Base-by-base conservation (phyloP, 2,329 filamentous ascomycete species). In the Arthrinium phaeospermum region DNA sequence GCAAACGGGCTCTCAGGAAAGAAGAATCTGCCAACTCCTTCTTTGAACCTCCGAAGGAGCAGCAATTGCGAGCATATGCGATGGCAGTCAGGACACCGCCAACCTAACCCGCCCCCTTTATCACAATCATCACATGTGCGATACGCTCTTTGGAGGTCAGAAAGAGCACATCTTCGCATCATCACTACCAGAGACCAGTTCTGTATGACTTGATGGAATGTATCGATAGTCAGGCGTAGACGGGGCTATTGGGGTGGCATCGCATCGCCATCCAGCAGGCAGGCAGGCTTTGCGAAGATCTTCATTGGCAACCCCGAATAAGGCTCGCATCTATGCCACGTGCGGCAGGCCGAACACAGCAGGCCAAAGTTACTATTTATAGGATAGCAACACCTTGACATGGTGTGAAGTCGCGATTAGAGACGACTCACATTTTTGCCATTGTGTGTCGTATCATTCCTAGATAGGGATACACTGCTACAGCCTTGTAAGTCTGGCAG, bases 1-100 rank as follows among this genome's bases (percentile, higher is more conserved):
- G 84, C 72, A 85, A 83, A 75, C 83, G 84, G 45, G 82, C 82
- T 68, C 75, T 74, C 71, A 78, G 75, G 47, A 78, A 74, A 71
- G 70, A 44, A 68, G 67, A 64, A n/a, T 8, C 57, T 41, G 57
- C 34, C n/a, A 14, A 41, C n/a, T 34, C 57, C 34, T 64, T 64
- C 34, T 64, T 64, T 19, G 57, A 64, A 34, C 57, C 57, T 41
- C 57, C 57, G 4, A 22, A 5, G 34, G 19, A 41, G 34, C 57
- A 41, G 19, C 57, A 41, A 14, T 22, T 64, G 34, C 34, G 57
- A 41, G 57, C 34, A 22, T 64, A 34, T 37, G 34, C 57, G 34
- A 24, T 64, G 57, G 22, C 57, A n/a, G 41, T 34, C 22, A 22
- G 34, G 7, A 37, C 34, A 64, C 4, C 53, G 37, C 34, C 34